Percentiles rank a stretch among this genome's conserved stretches.
Conservation (phyloP, 148 eudicot species). For the Agrostemma githago region DNA sequence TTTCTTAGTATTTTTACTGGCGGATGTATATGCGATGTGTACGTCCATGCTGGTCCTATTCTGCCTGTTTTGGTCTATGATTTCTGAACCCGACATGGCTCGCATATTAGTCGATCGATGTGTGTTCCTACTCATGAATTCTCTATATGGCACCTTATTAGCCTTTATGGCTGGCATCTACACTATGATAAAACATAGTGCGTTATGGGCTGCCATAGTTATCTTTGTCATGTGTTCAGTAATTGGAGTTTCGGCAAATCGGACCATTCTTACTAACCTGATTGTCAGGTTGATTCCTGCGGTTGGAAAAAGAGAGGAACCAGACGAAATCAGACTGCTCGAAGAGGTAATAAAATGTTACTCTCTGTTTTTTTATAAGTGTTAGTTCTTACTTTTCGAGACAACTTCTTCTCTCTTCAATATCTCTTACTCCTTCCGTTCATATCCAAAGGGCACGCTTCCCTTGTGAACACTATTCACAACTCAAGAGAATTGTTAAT, state of each 20-base stretch:
- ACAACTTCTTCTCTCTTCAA: no score
- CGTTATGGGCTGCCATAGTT: conserved; percentile 6
- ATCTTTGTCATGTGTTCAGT: conserved; percentile 3
- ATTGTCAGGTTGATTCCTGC: conserved; percentile 8
- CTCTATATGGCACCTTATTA: background rate
- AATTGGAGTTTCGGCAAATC: background rate
- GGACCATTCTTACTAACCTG: background rate
- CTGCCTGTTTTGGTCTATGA: background rate
- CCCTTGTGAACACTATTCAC: no score
- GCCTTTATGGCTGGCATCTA: conserved; percentile 14
- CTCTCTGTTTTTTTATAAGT: no score
- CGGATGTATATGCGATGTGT: background rate
- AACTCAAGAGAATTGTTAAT: no score
- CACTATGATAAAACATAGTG: background rate
- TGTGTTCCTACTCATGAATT: background rate
- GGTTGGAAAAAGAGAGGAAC: background rate
- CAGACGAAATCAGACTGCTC: background rate
- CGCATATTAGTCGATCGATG: conserved; percentile 11
- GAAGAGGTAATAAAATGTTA: conserved; percentile 10
- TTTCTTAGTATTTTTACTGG: conserved; percentile 11
- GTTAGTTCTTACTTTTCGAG: no score
- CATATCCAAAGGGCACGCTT: no score
- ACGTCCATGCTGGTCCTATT: background rate
- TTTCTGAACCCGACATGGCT: background rate
- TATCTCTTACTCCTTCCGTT: no score